Percentiles rank a stretch among this genome's conserved stretches.
phyloP scores from a whole-genome alignment of 352 stramenopile genomes.

The Globisporangium paroecandrum region DNA sequence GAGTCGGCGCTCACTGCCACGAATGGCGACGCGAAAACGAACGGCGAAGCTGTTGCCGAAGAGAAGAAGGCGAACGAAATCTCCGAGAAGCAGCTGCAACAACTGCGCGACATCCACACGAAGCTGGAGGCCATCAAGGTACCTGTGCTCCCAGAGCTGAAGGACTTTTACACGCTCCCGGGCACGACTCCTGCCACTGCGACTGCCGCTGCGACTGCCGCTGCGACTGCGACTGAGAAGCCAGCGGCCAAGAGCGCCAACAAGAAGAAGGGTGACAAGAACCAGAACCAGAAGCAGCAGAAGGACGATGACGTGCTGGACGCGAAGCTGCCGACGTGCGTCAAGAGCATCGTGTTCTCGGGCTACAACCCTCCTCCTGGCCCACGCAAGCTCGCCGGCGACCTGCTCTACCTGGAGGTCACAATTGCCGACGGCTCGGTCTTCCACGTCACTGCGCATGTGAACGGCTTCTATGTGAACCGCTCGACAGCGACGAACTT shows the following conservation, averaged over 20 bases:
- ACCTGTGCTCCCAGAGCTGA: slow-evolving; percentile 56
- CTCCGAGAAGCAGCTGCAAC: slow-evolving; percentile 77
- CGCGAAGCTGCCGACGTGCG: slow-evolving; percentile 72
- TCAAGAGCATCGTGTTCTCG: slow-evolving; percentile 91
- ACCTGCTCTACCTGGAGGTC: slow-evolving; percentile 94
- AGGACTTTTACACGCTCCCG: slow-evolving; percentile 67
- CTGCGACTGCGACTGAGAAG: slow-evolving; percentile 22
- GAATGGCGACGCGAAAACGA: slow-evolving; percentile 4
- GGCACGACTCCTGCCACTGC: slow-evolving; percentile 18
- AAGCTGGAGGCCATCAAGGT: slow-evolving; percentile 77
- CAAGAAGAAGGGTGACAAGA: slow-evolving; percentile 33
- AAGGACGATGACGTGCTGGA: slow-evolving; percentile 36
- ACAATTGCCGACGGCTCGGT: slow-evolving; percentile 59
- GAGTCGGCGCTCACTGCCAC: not conserved
- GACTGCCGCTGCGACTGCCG: slow-evolving; percentile 6
- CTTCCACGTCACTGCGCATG: slow-evolving; percentile 87
- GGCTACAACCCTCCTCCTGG: slow-evolving; percentile 94
- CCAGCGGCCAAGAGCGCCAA: slow-evolving; percentile 19
- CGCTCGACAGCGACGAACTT: slow-evolving; percentile 71
- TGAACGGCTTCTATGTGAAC: slow-evolving; percentile 95
- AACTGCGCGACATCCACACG: slow-evolving; percentile 76
- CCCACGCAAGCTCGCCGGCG: slow-evolving; percentile 87
- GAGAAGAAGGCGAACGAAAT: slow-evolving; percentile 72
- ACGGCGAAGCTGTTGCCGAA: slow-evolving; percentile 18
- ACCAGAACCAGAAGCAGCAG: slow-evolving; percentile 30